Base-by-base conservation (phyloP, 371 early-diverging fungal genomes). In the Mortierella sp. region DNA sequence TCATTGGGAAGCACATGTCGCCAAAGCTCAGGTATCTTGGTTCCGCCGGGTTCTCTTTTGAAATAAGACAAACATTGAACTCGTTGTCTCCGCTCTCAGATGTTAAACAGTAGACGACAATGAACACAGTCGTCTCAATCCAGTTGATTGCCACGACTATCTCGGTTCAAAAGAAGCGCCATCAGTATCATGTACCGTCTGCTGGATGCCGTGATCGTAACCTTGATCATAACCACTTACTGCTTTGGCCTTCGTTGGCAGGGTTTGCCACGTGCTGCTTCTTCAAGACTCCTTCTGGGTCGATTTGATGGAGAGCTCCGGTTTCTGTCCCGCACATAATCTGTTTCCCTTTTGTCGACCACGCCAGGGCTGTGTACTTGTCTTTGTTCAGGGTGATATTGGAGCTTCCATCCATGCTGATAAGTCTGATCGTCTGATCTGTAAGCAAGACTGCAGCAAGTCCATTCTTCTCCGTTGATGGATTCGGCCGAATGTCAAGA, bases 281-380 rank as follows among this genome's bases (percentile, higher is more conserved):
- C 55, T 76, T 76, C 21, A 65, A 29, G 2, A 10, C 59, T 12
- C 77, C 77, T 13, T 60, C 58, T 4, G 69, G 69, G 6, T 64
- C 65, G 55, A 69, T 64, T 25, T 76, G 77, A 24, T 57, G 61
- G 16, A 76, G 58, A 25, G 19, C 21, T 17, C 77, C 77, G 1
- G 53, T 60, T 2, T 60, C 54, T n/a, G 77, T 61, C 37, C 77
- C 77, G 45, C 77, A 76, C 66, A 69, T 68, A 34, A 76, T 69
- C 44, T 76, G 77, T 21, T 76, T 76, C 8, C 77, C 77, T 22
- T 76, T 76, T 10, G 66, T 21, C 8, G 77, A 76, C 77, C 77
- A 76, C 8, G 57, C 60, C 55, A 76, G 68, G 19, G 77, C 69
- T n/a, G 77, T 76, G 54, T 64, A 76, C 12, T 45, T 63, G 40